Percentiles rank a stretch among this genome's conserved stretches.
phyloP scores from a whole-genome alignment of 768 basidiomycete genomes.

The Tylopilus felleus region DNA sequence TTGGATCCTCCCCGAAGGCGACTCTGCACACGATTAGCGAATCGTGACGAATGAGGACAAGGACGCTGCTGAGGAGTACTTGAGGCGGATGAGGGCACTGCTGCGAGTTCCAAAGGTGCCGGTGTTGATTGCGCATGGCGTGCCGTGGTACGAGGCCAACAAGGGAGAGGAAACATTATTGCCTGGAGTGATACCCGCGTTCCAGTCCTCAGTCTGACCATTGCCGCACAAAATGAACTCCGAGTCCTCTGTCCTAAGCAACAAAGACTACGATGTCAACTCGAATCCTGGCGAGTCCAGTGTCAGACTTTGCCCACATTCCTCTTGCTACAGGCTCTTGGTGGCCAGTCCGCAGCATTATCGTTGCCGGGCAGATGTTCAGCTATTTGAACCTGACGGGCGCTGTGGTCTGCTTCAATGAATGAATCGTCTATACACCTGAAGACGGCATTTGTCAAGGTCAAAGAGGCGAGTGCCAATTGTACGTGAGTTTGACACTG shows the following conservation, averaged over 20 bases:
- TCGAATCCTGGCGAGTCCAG: conserved; percentile 68
- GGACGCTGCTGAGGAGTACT: too few relatives aligned
- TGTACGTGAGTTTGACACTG: too few relatives aligned
- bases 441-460: too few relatives aligned
- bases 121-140: conserved; percentile 53
- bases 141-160: conserved; percentile 48
- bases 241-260: conserved; percentile 51
- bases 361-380: too few relatives aligned
- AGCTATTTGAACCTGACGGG: too few relatives aligned
- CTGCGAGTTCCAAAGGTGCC: conserved; percentile 37
- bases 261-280: conserved; percentile 75
- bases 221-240: conserved; percentile 22
- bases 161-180: conserved; percentile 39
- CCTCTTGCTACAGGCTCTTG: too few relatives aligned
- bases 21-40: conserved; percentile 54
- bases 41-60: conserved; percentile 45
- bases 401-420: too few relatives aligned
- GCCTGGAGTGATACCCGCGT: conserved; percentile 17
- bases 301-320: conserved; percentile 44
- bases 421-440: too few relatives aligned
- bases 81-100: conserved; percentile 36
- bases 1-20: conserved; percentile 56
- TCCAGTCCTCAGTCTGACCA: not conserved
- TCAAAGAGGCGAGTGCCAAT: too few relatives aligned
- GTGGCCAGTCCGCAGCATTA: too few relatives aligned